Percentiles rank a stretch among this genome's conserved stretches.
These are phyloP conservation scores for Coemansia sp. DNA, from an alignment of 192 early-diverging fungal genomes.

Conservation along the genomic window DNA sequence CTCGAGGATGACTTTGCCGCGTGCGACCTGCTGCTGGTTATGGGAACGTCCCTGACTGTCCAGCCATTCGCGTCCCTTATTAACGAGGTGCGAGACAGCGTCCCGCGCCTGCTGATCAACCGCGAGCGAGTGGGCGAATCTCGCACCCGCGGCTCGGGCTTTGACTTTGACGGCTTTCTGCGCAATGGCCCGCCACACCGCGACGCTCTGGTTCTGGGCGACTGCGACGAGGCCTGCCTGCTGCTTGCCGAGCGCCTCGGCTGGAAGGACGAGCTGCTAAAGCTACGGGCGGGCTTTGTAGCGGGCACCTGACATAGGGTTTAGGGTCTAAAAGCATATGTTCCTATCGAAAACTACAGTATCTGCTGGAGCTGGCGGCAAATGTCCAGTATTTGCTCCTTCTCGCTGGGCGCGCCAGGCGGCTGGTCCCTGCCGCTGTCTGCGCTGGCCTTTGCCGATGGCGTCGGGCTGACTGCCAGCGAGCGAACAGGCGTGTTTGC, in stretches of 20 bases:
- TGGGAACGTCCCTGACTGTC: constrained; percentile 88
- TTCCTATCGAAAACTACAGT: neutral
- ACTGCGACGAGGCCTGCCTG: constrained; percentile 74
- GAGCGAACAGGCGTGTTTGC: constrained; percentile 39
- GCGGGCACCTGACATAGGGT: neutral
- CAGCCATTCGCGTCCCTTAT: constrained; percentile 84
- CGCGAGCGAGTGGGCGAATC: constrained; percentile 70
- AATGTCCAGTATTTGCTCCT: constrained; percentile 42
- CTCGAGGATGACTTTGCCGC: constrained; percentile 61
- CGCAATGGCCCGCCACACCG: constrained; percentile 52
- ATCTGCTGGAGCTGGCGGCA: constrained; percentile 42
- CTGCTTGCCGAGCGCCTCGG: constrained; percentile 67
- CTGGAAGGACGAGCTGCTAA: constrained; percentile 54
- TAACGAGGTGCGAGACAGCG: constrained; percentile 52
- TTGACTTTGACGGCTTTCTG: constrained; percentile 72
- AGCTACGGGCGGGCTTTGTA: constrained; percentile 10
- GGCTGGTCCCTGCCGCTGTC: constrained; percentile 13
- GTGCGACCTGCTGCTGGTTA: constrained; percentile 85
- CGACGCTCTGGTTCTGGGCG: constrained; percentile 75
- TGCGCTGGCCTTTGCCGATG: constrained; percentile 19
- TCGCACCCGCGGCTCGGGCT: constrained; percentile 42
- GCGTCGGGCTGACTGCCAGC: constrained; percentile 25
- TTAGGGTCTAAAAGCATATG: neutral
- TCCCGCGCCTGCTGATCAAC: constrained; percentile 90
- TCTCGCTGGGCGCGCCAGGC: constrained; percentile 4